Percentiles rank a stretch among this genome's conserved stretches.
Conservation (phyloP, 495 filamentous ascomycete genomes). For the Jackrogersella minutella region DNA sequence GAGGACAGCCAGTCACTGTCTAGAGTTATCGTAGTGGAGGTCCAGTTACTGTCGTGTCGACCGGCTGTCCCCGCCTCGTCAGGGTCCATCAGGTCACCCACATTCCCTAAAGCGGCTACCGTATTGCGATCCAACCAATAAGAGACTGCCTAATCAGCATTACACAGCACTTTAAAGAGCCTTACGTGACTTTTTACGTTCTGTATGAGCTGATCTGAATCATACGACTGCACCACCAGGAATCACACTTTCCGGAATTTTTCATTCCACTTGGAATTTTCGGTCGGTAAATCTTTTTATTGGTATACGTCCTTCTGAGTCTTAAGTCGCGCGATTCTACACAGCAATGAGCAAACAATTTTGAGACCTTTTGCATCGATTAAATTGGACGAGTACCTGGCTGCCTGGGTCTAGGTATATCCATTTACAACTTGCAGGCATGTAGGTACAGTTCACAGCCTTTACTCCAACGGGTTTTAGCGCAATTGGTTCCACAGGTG, state of each 20-base stretch:
- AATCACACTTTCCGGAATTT: slow-evolving; percentile 28
- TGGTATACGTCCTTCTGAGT: background rate
- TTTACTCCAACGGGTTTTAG: background rate
- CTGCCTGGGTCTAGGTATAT: too few species aligned
- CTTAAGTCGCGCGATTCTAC: slow-evolving; percentile 15
- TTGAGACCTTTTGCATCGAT: background rate
- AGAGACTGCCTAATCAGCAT: slow-evolving; percentile 16
- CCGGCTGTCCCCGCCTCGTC: slow-evolving; percentile 32
- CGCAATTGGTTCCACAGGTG: slow-evolving; percentile 3
- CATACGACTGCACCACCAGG: slow-evolving; percentile 38
- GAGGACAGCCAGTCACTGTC: slow-evolving; percentile 15
- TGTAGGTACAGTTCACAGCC: background rate
- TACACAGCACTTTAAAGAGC: slow-evolving; percentile 32
- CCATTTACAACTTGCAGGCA: too few species aligned
- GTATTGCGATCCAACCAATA: slow-evolving; percentile 6
- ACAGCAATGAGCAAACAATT: slow-evolving; percentile 22
- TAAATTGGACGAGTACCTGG: background rate
- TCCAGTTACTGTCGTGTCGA: slow-evolving; percentile 29
- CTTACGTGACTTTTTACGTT: slow-evolving; percentile 27
- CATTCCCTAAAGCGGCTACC: slow-evolving; percentile 26
- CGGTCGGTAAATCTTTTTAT: slow-evolving; percentile 16
- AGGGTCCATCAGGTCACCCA: slow-evolving; percentile 31
- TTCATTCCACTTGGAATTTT: slow-evolving; percentile 1
- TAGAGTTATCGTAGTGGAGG: too few species aligned
- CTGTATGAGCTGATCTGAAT: slow-evolving; percentile 38